Evolutionary conservation across 1,139 yeast genomes (phyloP).

Genomic region (Debaryomyces coudertii): DNA sequence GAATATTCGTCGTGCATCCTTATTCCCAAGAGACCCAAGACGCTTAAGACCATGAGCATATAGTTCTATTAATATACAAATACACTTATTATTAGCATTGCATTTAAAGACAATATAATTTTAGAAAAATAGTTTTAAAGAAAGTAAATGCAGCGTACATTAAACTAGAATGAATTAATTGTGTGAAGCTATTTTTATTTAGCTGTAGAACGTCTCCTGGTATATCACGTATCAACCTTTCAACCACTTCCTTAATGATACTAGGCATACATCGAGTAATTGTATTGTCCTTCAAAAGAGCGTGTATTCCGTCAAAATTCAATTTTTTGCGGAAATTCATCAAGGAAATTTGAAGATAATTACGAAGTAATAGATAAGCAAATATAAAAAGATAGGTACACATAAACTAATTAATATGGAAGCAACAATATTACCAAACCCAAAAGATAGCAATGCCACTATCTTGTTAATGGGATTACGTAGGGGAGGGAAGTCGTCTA

Average conservation of each 20-base stretch:
- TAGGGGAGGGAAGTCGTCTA: conserved; percentile 82
- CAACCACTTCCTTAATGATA: too few species aligned
- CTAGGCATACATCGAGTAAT: too few species aligned
- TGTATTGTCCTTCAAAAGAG: not conserved
- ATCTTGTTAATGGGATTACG: conserved; percentile 86
- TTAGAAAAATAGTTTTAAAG: too few species aligned
- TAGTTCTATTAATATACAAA: not conserved
- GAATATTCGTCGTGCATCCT: conserved; percentile 94
- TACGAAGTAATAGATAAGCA: not conserved
- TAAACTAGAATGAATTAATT: too few species aligned
- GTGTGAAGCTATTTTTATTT: too few species aligned
- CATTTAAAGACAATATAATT: too few species aligned
- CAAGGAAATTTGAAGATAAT: not conserved
- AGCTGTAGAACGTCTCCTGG: too few species aligned
- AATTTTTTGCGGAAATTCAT: not conserved
- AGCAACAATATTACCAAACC: conserved; percentile 33
- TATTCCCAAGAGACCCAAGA: conserved; percentile 98
- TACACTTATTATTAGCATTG: not conserved
- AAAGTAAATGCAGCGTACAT: too few species aligned
- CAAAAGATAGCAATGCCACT: conserved; percentile 64
- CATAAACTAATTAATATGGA: conserved; percentile 27
- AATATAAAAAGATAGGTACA: not conserved
- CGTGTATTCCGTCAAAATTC: conserved; percentile 1
- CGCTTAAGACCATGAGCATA: conserved; percentile 75
- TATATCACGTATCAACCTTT: too few species aligned